Evolutionary conservation across 176 grass and related monocot species (phyloP).

Genomic region (Cenchrus fungigraminus): DNA sequence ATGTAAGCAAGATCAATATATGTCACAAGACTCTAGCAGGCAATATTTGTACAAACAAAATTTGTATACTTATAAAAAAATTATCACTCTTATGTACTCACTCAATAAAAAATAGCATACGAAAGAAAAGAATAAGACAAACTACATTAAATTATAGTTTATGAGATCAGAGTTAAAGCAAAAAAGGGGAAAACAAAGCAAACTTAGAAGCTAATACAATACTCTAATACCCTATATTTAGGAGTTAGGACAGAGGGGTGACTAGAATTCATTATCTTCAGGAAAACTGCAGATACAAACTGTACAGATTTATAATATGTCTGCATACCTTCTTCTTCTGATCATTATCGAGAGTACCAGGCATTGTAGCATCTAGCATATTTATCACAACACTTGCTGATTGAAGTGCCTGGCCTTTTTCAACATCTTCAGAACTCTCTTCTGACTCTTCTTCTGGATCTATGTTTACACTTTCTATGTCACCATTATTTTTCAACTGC

Average conservation of each 20-base stretch:
- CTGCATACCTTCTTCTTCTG: constrained; percentile 76
- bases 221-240: not conserved
- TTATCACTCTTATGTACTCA: not conserved
- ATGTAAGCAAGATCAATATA: constrained; percentile 36
- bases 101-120: not conserved
- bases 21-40: constrained; percentile 7
- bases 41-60: constrained; percentile 6
- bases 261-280: not conserved
- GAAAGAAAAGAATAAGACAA: not conserved
- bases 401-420: constrained; percentile 74
- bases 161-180: not conserved
- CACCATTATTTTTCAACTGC: constrained; percentile 38
- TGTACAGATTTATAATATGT: not conserved
- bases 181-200: not conserved
- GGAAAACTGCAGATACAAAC: not conserved
- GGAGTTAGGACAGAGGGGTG: not conserved
- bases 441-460: constrained; percentile 41
- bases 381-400: constrained; percentile 80
- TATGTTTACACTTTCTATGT: constrained; percentile 22
- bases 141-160: not conserved
- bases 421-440: constrained; percentile 56
- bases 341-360: constrained; percentile 77
- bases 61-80: not conserved
- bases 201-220: not conserved
- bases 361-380: constrained; percentile 94